phyloP scores from a whole-genome alignment of 768 basidiomycete species.

The Sarcodon sp. region DNA sequence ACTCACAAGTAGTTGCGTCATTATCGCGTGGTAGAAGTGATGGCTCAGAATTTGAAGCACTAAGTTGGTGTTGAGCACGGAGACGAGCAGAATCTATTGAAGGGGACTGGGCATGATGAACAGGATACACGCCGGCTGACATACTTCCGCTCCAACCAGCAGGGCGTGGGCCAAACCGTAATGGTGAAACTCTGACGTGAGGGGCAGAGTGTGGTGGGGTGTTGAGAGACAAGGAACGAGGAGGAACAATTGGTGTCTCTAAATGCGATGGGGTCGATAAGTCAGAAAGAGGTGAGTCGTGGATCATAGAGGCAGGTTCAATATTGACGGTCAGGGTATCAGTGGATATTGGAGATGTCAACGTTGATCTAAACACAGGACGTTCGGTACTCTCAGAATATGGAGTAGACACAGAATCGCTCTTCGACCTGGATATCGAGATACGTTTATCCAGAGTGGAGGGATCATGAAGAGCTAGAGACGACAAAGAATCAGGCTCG shows the following conservation, averaged over 20 bases:
- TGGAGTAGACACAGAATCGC: constrained; percentile 6
- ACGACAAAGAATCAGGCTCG: constrained; percentile 45
- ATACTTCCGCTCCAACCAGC: constrained; percentile 9
- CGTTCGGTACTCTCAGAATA: constrained; percentile 2
- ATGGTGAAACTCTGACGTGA: constrained; percentile 5
- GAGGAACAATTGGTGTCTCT: constrained; percentile 28
- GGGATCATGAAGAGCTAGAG: constrained; percentile 56
- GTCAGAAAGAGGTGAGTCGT: constrained; percentile 5
- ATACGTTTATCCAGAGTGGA: constrained; percentile 38
- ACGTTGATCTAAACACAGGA: constrained; percentile 1
- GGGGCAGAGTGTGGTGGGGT: constrained; percentile 11
- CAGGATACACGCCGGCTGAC: constrained; percentile 17
- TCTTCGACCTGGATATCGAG: constrained; percentile 12
- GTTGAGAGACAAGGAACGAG: constrained; percentile 37
- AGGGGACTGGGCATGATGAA: constrained; percentile 20
- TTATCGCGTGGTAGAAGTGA: constrained; percentile 49
- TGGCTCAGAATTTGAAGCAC: constrained; percentile 75
- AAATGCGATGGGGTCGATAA: constrained; percentile 13
- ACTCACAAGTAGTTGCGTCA: constrained; percentile 37
- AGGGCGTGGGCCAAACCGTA: constrained; percentile 12
- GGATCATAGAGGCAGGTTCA: constrained; percentile 8
- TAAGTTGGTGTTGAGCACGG: constrained; percentile 55
- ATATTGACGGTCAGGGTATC: constrained; percentile 12
- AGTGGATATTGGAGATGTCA: constrained; percentile 5
- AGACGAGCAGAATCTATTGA: constrained; percentile 31